These are phyloP conservation scores for Vaccinium myrtillus DNA, from an alignment of 148 eudicot species.

Conservation along the genomic window DNA sequence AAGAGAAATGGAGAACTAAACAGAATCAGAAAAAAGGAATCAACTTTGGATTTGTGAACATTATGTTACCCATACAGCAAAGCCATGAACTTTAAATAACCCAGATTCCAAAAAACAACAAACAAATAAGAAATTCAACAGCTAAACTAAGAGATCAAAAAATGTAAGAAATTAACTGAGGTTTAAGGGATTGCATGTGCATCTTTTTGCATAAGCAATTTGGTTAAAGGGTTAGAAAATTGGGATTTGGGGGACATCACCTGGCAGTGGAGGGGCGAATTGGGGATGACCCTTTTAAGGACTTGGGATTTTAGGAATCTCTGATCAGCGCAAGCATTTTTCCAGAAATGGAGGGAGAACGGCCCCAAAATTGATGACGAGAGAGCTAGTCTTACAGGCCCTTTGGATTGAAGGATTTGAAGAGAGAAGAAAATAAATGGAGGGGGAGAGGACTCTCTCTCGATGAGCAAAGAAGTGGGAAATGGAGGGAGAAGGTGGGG, in stretches of 20 bases:
- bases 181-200: background rate
- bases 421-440: too few relatives aligned
- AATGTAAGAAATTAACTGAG: background rate
- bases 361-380: background rate
- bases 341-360: background rate
- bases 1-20: background rate
- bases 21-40: background rate
- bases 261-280: background rate
- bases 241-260: conserved; percentile 11
- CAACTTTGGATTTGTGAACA: background rate
- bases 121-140: background rate
- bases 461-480: too few relatives aligned
- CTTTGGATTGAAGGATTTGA: too few relatives aligned
- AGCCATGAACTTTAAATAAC: background rate
- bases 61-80: background rate
- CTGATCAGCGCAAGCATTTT: background rate
- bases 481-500: too few relatives aligned
- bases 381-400: too few relatives aligned
- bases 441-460: too few relatives aligned
- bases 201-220: background rate
- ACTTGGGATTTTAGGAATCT: background rate
- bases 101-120: background rate
- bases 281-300: background rate
- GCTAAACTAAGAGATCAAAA: background rate
- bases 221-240: background rate